These are phyloP conservation scores for Candida maris DNA, from an alignment of 805 yeast species.

Conservation along the genomic window DNA sequence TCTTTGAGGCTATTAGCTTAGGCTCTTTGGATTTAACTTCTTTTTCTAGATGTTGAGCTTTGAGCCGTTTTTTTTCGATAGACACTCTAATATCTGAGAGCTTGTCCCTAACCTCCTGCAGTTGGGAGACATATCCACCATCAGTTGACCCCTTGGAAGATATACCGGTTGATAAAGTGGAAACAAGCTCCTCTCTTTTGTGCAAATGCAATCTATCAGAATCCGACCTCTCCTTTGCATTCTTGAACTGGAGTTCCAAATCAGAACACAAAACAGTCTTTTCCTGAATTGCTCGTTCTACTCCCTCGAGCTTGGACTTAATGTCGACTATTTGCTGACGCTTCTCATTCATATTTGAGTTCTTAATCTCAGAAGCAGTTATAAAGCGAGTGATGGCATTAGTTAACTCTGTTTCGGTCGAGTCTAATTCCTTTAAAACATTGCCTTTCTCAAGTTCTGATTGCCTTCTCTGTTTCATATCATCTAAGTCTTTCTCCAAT, in stretches of 20 bases:
- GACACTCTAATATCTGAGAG: slow-evolving; percentile 51
- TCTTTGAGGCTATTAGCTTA: slow-evolving; percentile 50
- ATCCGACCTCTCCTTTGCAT: slow-evolving; percentile 41
- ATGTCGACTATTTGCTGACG: slow-evolving; percentile 32
- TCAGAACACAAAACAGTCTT: slow-evolving; percentile 36
- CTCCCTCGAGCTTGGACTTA: slow-evolving; percentile 31
- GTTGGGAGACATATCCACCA: slow-evolving; percentile 73
- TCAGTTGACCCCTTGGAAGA: slow-evolving; percentile 74
- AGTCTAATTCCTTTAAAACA: slow-evolving; percentile 55
- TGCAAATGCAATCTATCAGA: slow-evolving; percentile 44
- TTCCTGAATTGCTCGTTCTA: slow-evolving; percentile 6
- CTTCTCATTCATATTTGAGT: slow-evolving; percentile 58
- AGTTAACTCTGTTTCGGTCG: slow-evolving; percentile 48
- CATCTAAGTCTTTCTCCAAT: slow-evolving; percentile 58
- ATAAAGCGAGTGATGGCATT: slow-evolving; percentile 64
- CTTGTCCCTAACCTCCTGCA: slow-evolving; percentile 57
- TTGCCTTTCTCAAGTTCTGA: slow-evolving; percentile 60
- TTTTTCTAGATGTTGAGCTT: slow-evolving; percentile 50
- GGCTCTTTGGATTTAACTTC: slow-evolving; percentile 46
- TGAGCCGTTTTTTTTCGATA: slow-evolving; percentile 57
- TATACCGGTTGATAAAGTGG: slow-evolving; percentile 85
- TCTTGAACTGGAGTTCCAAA: slow-evolving; percentile 44
- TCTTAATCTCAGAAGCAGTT: slow-evolving; percentile 58
- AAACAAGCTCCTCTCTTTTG: slow-evolving; percentile 72
- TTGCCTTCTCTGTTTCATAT: slow-evolving; percentile 50